A percentile compares a stretch with the other conserved stretches of the same genome.
These are phyloP conservation scores for Venturia oleaginea DNA, from an alignment of 2,329 filamentous ascomycete genomes.

Conservation along the genomic window DNA sequence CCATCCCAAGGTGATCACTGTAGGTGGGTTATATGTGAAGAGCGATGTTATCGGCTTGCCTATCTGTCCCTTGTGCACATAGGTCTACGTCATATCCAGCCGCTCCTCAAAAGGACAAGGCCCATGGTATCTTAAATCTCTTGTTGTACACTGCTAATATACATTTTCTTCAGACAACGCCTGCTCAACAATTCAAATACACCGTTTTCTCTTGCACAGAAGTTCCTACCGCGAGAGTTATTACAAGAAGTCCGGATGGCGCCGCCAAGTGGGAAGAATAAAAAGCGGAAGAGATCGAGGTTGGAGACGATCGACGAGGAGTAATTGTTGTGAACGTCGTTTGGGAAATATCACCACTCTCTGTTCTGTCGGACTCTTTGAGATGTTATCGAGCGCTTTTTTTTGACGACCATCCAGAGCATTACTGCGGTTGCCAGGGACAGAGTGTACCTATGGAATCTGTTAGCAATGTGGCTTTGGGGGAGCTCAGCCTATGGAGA, in stretches of 20 bases:
- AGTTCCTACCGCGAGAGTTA: conserved; percentile 70
- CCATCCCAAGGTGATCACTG: too few relatives aligned
- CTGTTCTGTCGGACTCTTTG: conserved; percentile 68
- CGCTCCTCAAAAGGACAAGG: too few relatives aligned
- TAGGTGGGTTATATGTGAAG: too few relatives aligned
- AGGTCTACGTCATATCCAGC: too few relatives aligned
- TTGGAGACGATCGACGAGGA: conserved; percentile 35
- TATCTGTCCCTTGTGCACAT: too few relatives aligned
- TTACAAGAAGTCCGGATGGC: conserved; percentile 73
- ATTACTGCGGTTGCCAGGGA: conserved; percentile 81
- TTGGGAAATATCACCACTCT: conserved; percentile 50
- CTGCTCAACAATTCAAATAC: conserved; percentile 64
- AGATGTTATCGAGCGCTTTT: conserved; percentile 64
- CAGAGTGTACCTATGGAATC: conserved; percentile 65
- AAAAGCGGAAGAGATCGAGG: conserved; percentile 32
- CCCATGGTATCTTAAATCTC: too few relatives aligned
- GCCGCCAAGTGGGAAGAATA: conserved; percentile 40
- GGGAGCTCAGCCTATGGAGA: background rate
- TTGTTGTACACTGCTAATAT: conserved; percentile 18
- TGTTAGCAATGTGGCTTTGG: conserved; percentile 11
- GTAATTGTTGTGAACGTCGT: conserved; percentile 23
- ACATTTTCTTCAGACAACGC: conserved; percentile 56
- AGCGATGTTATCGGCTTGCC: too few relatives aligned
- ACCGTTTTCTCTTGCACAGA: conserved; percentile 76
- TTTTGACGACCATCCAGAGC: conserved; percentile 92